Base-by-base conservation (phyloP, 805 yeast genomes). In the Candida taoyuanica region DNA sequence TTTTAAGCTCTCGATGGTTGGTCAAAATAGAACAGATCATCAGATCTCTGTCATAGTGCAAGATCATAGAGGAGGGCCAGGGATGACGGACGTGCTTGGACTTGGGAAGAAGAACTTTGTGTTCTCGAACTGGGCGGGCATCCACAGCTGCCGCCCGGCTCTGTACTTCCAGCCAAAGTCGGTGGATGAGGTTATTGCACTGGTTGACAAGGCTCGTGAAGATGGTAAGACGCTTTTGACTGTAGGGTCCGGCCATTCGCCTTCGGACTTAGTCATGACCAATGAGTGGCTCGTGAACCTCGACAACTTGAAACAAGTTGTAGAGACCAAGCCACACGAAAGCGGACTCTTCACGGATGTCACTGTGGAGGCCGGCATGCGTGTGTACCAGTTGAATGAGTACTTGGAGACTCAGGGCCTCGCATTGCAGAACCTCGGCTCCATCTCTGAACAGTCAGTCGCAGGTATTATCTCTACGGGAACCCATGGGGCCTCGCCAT, bases 391-490 rank as follows among this genome's bases (percentile, higher is more conserved):
- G 56, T 63, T 91, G 55, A 87, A 85, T 59, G 78, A 78, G 9
- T 68, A 69, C 43, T 68, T 91, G 44, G 81, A 76, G 18, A 45
- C 65, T 11, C 70, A 74, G 46, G 81, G 83, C 1, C 72, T 86
- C 42, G 94, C 96, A 5, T 67, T 91, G 41, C 98, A 91, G 61
- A 91, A 85, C 53, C 67, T 93, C 52, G 98, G 98, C 1, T 88
- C 97, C 1, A 91, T 91, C 37, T 78, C 93, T 29, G 96, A 87
- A 45, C 98, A 91, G 59, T 84, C 95, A 13, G 70, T 88, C 18
- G 98, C 95, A 3, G 98, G 98, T n/a, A 78, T 89, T 48, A 87
- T 93, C 31, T 83, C 95, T 2, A 91, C 98, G 0, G 98, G 98
- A 20, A 88, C 98, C 0, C 98, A 91, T 56, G 98, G 98, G 7